Conservation (phyloP, 2,329 filamentous ascomycete genomes). For the Trichoderma sp. region DNA sequence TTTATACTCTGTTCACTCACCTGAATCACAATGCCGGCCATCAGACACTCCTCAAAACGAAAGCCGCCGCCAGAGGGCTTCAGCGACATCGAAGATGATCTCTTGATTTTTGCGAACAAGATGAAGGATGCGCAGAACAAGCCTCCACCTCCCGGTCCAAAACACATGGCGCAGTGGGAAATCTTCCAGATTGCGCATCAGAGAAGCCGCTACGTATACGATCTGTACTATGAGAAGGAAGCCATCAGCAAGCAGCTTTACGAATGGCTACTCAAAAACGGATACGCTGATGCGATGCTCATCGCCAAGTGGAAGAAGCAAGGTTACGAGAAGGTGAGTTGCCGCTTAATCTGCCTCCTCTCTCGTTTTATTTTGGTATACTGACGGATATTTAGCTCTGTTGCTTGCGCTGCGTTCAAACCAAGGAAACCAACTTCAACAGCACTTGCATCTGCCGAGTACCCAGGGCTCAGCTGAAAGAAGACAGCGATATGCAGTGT, state of each 20-base stretch:
- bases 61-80: conserved; percentile 87
- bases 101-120: conserved; percentile 84
- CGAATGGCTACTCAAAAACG: conserved; percentile 95
- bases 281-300: conserved; percentile 90
- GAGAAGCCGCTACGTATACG: conserved; percentile 90
- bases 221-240: conserved; percentile 97
- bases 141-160: conserved; percentile 75
- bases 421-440: conserved; percentile 99
- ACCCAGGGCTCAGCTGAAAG: conserved; percentile 85
- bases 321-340: conserved; percentile 88
- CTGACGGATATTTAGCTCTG: conserved; percentile 66
- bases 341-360: neutral
- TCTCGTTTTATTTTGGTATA: neutral
- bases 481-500: conserved; percentile 87
- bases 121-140: conserved; percentile 96
- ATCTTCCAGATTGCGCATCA: conserved; percentile 98
- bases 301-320: conserved; percentile 99
- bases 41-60: conserved; percentile 73
- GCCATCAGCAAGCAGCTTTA: conserved; percentile 91
- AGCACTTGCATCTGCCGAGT: conserved; percentile 97
- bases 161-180: conserved; percentile 93
- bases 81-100: conserved; percentile 83
- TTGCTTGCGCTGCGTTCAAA: conserved; percentile 94
- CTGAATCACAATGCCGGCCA: conserved; percentile 67
- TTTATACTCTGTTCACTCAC: no score